Evolutionary conservation across 139 green algal species (phyloP), one percentile per base, ranked within the genome.

Genomic region (Micromonas commoda): DNA sequence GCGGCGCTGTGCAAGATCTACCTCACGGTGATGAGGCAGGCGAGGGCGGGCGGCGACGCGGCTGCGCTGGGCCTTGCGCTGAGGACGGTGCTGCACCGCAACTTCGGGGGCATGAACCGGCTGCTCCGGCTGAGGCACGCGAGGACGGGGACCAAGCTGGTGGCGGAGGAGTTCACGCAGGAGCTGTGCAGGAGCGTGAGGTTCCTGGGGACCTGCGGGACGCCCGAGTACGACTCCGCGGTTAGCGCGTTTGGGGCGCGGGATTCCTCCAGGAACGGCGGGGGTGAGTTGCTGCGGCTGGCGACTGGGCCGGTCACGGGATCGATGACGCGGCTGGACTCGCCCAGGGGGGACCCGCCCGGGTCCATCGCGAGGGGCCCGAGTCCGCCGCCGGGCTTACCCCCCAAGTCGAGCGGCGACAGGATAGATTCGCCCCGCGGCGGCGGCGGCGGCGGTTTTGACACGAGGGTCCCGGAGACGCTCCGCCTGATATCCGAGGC

Each of bases 21-120:
- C 37, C 21, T 61, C 34, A 31, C 52, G 5, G 29, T 39, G 21
- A 75, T 75, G 68, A 32, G 19, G 23, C n/a, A 24, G 24, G 68
- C 68, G 35, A 38, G 68, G 31, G 68, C 60, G 6, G 20, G 68
- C 37, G 29, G 29, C 24, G 68, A 75, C 37, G 24, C 61, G 0
- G 53, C 37, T 3, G 35, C 68, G 37, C 37, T 75, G 24, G 68
- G 68, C 31, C 33, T 75, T 24, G 31, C 26, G 21, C 29, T 75
- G 3, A 35, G 68, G 53, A 75, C 68, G 68, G 68, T 75, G 37
- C 53, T 75, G 35, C 68, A 75, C 23, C 16, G 68, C 32, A 75
- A 75, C 38, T 75, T 75, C 61, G 68, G 23, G 16, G 68, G 68
- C 19, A 63, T 75, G 23, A 37, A 75, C 33, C 34, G 35, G n/a